These are phyloP conservation scores for Anaeromyces robustus DNA, from an alignment of 192 early-diverging fungal genomes.

Conservation along the genomic window DNA sequence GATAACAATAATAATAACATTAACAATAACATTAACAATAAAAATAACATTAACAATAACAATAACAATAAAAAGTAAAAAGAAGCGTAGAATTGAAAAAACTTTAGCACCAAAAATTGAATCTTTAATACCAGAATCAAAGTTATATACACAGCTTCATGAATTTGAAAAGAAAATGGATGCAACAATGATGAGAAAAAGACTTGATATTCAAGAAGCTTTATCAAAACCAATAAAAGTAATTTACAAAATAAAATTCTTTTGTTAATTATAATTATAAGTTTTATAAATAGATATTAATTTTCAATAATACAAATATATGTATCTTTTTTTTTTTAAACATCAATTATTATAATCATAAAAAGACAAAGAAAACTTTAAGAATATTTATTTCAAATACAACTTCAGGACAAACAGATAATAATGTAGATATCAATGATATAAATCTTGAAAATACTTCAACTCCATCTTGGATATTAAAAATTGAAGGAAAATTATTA, in stretches of 20 bases:
- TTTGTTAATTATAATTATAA: too few relatives aligned
- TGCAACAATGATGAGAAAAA: slow-evolving; percentile 77
- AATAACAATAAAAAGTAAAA: not conserved
- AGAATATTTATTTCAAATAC: not conserved
- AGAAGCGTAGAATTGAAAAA: not conserved
- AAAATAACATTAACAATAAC: too few relatives aligned
- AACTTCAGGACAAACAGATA: not conserved
- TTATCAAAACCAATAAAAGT: slow-evolving; percentile 58
- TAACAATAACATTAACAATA: too few relatives aligned
- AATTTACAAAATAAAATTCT: too few relatives aligned
- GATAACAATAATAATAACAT: too few relatives aligned
- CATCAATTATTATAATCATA: too few relatives aligned
- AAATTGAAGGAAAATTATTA: not conserved
- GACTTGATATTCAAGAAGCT: slow-evolving; percentile 74
- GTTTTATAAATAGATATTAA: too few relatives aligned
- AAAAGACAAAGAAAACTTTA: not conserved
- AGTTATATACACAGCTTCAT: slow-evolving; percentile 66
- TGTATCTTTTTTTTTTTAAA: too few relatives aligned
- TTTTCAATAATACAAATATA: too few relatives aligned
- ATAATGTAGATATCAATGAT: not conserved
- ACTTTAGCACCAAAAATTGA: slow-evolving; percentile 48
- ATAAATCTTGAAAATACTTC: not conserved
- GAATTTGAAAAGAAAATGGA: slow-evolving; percentile 81
- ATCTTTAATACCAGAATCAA: slow-evolving; percentile 79
- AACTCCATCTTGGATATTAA: not conserved